Conservation (phyloP, 1,284 basidiomycete species). For the Cerioporus squamosus region DNA sequence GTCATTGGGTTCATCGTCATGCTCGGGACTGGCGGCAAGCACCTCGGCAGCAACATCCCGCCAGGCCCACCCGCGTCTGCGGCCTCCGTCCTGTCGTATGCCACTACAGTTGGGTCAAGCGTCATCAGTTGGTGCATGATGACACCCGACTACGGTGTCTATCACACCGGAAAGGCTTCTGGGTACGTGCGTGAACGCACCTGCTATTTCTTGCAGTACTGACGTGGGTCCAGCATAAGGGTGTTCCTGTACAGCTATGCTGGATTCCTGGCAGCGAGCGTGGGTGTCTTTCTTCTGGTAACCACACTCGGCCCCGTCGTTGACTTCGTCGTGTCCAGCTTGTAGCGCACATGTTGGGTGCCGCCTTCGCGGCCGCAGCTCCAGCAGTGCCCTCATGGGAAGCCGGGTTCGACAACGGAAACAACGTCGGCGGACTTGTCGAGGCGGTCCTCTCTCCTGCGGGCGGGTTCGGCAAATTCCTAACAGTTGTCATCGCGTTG, state of each 20-base stretch:
- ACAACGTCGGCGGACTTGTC: slow-evolving; percentile 56
- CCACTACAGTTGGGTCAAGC: slow-evolving; percentile 45
- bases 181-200: slow-evolving; percentile 37
- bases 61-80: slow-evolving; percentile 34
- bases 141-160: slow-evolving; percentile 64
- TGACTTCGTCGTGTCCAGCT: slow-evolving; percentile 40
- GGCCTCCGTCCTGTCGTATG: slow-evolving; percentile 36
- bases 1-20: slow-evolving; percentile 69
- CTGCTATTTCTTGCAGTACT: not conserved
- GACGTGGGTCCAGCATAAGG: slow-evolving; percentile 35
- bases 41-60: slow-evolving; percentile 40
- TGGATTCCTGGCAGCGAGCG: slow-evolving; percentile 64
- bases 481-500: slow-evolving; percentile 61
- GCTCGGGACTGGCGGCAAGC: slow-evolving; percentile 61
- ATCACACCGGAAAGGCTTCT: slow-evolving; percentile 52
- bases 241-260: slow-evolving; percentile 71
- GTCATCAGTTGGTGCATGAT: slow-evolving; percentile 61
- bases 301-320: not conserved
- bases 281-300: slow-evolving; percentile 35
- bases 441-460: slow-evolving; percentile 47
- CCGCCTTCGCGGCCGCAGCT: slow-evolving; percentile 64
- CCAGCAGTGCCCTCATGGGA: slow-evolving; percentile 63
- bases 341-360: slow-evolving; percentile 65
- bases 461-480: slow-evolving; percentile 60
- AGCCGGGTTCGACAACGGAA: slow-evolving; percentile 56